Evolutionary conservation across 1,284 basidiomycete genomes (phyloP), one percentile per base, ranked within the genome.

Genomic region (Trametes pubescens): DNA sequence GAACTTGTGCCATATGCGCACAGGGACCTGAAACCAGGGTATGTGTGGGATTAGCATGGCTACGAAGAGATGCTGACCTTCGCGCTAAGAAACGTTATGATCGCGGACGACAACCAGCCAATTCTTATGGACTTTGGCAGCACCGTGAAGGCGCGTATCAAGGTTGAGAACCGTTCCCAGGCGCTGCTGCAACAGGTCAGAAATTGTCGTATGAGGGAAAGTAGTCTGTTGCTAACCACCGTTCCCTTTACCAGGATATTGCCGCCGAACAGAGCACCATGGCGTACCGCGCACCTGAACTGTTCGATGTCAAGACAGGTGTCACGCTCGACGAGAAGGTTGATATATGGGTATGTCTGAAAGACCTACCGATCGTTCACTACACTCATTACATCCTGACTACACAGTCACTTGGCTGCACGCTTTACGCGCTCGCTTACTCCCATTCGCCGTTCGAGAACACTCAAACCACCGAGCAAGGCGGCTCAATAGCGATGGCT

Each of bases 61-160:
- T 40, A 34, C 14, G 24, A 37, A 60, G 2, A 2, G 26, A 56
- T 34, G 53, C 55, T 59, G 26, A 34, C 38, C 34, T 40, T 57
- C 7, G 47, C 18, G 22, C 40, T 4, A 66, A 96, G 95, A 46
- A 99, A 99, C 76, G 86, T 99, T 62, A 99, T 99, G 96, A 86
- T 99, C 62, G 85, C 94, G 7, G 96, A 98, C 72, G 94, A 98
- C 64, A 94, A 93, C 6, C 87, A 88, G 13, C 93, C 96, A 0
- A 93, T 99, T 67, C 85, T 99, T 18, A 99, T 99, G 97, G 97
- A 99, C 80, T 97, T 99, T 79, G 97, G 97, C 16, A 97, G 94
- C 67, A 88, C 90, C 6, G 82, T 90, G 72, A 91, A 90, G 72
- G 95, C 95, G 9, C 84, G 94, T 43, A 85, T 97, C 61, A 82